A percentile compares a stretch with the other conserved stretches of the same genome.
Evolutionary conservation across 2,329 filamentous ascomycete species (phyloP).

Genomic region (Proliferodiscus dingleyae): DNA sequence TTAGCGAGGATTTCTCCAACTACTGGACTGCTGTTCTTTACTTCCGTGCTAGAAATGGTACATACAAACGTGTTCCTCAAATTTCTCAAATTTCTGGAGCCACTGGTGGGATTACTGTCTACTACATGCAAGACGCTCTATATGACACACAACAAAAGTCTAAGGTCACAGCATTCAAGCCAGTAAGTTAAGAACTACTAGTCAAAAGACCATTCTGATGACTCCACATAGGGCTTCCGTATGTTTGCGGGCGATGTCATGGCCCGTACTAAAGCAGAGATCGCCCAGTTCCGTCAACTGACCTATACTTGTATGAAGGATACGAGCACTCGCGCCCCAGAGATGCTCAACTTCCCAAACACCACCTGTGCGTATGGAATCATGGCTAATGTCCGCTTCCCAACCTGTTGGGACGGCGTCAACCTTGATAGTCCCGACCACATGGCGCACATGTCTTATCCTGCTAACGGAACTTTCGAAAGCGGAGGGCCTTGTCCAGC

Average conservation of each 20-base stretch:
- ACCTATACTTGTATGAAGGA: constrained; percentile 40
- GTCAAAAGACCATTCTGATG: not conserved
- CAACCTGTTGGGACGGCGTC: constrained; percentile 13
- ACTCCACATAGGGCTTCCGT: constrained; percentile 40
- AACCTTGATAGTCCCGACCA: constrained; percentile 10
- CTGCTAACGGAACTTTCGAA: constrained; percentile 22
- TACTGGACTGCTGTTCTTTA: constrained; percentile 32
- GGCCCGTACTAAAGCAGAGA: constrained; percentile 33
- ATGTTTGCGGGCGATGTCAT: constrained; percentile 40
- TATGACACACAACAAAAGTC: constrained; percentile 25
- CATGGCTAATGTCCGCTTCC: constrained; percentile 31
- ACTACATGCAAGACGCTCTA: constrained; percentile 32
- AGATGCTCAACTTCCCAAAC: constrained; percentile 36
- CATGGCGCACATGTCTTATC: constrained; percentile 25
- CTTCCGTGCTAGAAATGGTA: constrained; percentile 29
- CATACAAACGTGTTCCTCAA: constrained; percentile 29
- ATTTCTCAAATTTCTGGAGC: constrained; percentile 23
- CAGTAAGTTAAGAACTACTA: constrained; percentile 11
- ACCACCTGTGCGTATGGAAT: constrained; percentile 29
- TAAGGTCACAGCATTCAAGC: constrained; percentile 40
- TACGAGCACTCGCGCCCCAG: constrained; percentile 34
- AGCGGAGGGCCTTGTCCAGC: constrained; percentile 17
- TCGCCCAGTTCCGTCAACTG: constrained; percentile 37
- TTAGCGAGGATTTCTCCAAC: constrained; percentile 33
- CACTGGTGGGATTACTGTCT: constrained; percentile 35